Evolutionary conservation across 345 rosid species (phyloP), one percentile per base, ranked within the genome.

Genomic region (Salix caprea): DNA sequence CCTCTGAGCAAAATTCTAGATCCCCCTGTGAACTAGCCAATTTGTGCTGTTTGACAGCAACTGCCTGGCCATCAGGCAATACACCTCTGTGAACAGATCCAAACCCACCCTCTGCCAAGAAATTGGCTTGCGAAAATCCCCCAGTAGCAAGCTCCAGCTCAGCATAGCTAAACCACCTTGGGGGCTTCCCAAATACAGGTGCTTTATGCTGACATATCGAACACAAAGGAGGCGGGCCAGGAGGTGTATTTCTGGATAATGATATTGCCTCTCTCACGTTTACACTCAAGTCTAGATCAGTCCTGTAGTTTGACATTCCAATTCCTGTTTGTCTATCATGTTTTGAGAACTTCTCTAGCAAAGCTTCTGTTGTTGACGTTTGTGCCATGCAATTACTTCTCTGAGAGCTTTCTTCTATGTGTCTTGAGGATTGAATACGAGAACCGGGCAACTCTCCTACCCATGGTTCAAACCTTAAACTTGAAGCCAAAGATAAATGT

Each of bases 21-120:
- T 96, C 99, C 81, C 99, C 99, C 81, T 96, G 98, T 60, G 99
- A 91, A 85, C 99, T 96, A 28, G 99, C 99, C 79, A 96, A 70
- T 76, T 96, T 96, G 85, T 96, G 97, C 77, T 96, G 99, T 90
- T 96, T 96, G 42, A 96, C 97, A 48, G 99, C 99, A 83, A 96
- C 93, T 71, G 94, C 95, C 82, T 89, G 97, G n/a, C 99, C 99
- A 85, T 92, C 99, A 10, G 97, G 97, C 78, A 96, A 85, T 10
- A 92, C 89, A 30, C 99, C 99, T 71, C 99, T 86, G 82, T 96
- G 98, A 85, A 94, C 99, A 65, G 98, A 96, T 76, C 99, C 99
- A 88, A 84, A 96, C 56, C 99, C 98, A 79, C 99, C 99, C 76
- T 94, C 98, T 23, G 99, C 98, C 86, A 96, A 88, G 89, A 96